Evolutionary conservation across 148 eudicot genomes (phyloP), one percentile per base, ranked within the genome.

Genomic region (Camellia japonica): DNA sequence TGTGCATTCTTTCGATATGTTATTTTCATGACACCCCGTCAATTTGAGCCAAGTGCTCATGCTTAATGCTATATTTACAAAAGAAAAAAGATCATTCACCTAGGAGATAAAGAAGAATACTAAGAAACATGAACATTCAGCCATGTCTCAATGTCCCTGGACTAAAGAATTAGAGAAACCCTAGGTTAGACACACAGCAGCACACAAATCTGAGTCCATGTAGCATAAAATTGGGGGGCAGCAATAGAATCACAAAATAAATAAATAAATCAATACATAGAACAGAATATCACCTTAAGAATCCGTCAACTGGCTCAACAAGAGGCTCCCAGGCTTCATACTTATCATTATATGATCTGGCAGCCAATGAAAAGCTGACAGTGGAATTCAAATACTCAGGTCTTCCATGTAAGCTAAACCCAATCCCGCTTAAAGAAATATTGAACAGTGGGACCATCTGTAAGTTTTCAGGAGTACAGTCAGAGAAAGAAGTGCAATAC

Each of bases 281-380:
- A 20, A 64, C 7, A n/a, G 58, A 60, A 61, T 43, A 19, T 84
- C 73, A 96, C 99, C 99, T 94, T 81, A 96, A 84, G 80, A 87
- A 88, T 80, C 95, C 98, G 87, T 96, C 99, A 83, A 91, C 92
- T 71, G 95, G 94, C 87, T 96, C 99, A 74, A 94, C 86, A 82
- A 96, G 86, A 82, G 99, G 98, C 88, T 96, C 99, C 99, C 98
- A 93, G 7, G 91, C 60, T 73, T 96, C 99, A 80, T 91, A 90
- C 84, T 92, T 96, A 84, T 96, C 99, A 86, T 96, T 96, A 87
- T 89, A 96, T 69, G 98, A 96, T 87, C 97, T 88, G 65, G 90
- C 95, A 73, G 89, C 86, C 81, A 96, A 91, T 54, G 97, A 96
- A 84, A 96, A 96, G 78, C 86, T 89, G 68, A 96, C 84, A 49